Evolutionary conservation across 2,329 filamentous ascomycete genomes (phyloP), one percentile per base, ranked within the genome.

Genomic region (Ophiostoma ips): DNA sequence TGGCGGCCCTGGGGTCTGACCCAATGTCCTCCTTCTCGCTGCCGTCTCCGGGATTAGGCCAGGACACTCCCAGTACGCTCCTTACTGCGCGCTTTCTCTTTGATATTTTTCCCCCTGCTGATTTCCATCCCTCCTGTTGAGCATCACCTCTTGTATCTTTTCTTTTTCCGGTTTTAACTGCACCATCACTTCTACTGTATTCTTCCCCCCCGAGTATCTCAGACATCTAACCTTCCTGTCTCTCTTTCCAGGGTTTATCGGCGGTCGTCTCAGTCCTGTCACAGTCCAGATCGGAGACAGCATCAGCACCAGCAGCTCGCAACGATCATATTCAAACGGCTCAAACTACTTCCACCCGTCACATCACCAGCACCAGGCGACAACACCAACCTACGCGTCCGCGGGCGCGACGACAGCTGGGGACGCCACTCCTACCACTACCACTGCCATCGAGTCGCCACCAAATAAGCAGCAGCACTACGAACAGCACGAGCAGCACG

Each of bases 11-110:
- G 30, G 50, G 50, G 6, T 28, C 55, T 35, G 52, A 46, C 15
- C 28, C 50, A 5, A 47, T 56, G 21, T 38, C 53, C 9, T 41
- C 48, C 34, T 56, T 47, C 28, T 40, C 53, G 8, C 40, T 53
- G 36, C 48, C 52, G 16, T 50, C 52, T 19, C 44, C 52, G 11
- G 50, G 44, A 8, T 30, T 50, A 4, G 31, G 44, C 47, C 55
- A 53, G 28, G 53, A 54, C 45, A 53, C 49, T 49, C 52, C 52
- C 44, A 52, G 55, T 56, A 56, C 35, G 55, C 49, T 19, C n/a
- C 10, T 30, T 24, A 10, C 35, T 8, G 28, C 18, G 15, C 11
- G n/a, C 24, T 41, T 15, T 11, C 18, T 19, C 8, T 50, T 35
- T 11, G 6, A 6, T 33, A 24, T 16, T 24, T 34, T 46, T 28